Evolutionary conservation across 1,284 basidiomycete genomes (phyloP).

Genomic region (Irpex sp.): DNA sequence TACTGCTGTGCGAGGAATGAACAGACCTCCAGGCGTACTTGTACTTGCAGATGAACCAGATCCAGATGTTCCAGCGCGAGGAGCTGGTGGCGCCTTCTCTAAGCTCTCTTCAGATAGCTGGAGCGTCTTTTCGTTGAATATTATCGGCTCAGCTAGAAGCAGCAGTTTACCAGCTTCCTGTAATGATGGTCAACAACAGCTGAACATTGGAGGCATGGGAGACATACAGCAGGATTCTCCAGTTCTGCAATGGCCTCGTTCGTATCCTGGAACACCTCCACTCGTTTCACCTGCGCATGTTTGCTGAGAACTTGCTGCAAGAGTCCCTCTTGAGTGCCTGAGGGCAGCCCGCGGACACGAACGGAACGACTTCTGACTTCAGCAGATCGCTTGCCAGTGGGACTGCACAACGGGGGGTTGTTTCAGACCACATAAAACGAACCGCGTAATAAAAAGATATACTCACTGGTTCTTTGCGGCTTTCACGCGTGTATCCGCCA

Average conservation of each 20-base stretch:
- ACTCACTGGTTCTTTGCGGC: conserved; percentile 46
- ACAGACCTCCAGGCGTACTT: conserved; percentile 43
- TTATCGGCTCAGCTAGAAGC: conserved; percentile 62
- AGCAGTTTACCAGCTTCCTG: conserved; percentile 81
- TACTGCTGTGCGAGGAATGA: conserved; percentile 60
- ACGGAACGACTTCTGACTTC: conserved; percentile 72
- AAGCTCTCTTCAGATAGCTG: conserved; percentile 52
- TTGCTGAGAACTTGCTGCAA: conserved; percentile 88
- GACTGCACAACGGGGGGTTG: not conserved
- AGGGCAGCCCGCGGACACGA: conserved; percentile 72
- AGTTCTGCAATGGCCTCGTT: conserved; percentile 79
- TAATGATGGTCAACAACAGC: conserved; percentile 4
- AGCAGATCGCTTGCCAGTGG: conserved; percentile 38
- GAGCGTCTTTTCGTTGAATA: conserved; percentile 58
- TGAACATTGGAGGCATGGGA: not conserved
- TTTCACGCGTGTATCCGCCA: conserved; percentile 71
- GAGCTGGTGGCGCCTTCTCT: conserved; percentile 33
- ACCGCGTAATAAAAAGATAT: not conserved
- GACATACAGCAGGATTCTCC: conserved; percentile 63
- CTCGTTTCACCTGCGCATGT: conserved; percentile 63
- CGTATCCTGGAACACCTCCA: conserved; percentile 69
- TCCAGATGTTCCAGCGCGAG: conserved; percentile 12
- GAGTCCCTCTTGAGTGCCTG: conserved; percentile 77
- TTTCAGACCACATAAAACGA: too few relatives aligned
- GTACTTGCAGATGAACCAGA: not conserved